phyloP scores from a whole-genome alignment of 768 basidiomycete species.

The Mycena galericulata region DNA sequence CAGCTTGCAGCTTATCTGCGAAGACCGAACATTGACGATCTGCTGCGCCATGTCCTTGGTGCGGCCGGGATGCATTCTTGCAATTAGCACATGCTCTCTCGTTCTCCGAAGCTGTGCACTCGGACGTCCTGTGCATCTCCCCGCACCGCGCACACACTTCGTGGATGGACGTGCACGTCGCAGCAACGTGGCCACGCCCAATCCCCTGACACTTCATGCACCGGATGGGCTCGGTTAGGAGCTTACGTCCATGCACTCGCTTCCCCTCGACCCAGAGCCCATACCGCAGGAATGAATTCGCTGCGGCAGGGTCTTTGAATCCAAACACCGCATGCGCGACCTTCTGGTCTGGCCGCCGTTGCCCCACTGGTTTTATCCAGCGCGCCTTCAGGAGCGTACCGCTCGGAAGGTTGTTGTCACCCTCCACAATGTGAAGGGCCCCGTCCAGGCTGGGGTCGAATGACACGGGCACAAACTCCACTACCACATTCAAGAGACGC shows the following conservation, averaged over 20 bases:
- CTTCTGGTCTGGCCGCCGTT: constrained; percentile 30
- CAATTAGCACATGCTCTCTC: constrained; percentile 41
- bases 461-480: constrained; percentile 38
- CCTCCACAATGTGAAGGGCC: constrained; percentile 25
- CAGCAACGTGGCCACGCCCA: constrained; percentile 31
- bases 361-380: constrained; percentile 43
- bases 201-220: constrained; percentile 35
- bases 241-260: constrained; percentile 20
- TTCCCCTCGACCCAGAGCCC: constrained; percentile 35
- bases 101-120: constrained; percentile 29
- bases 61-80: constrained; percentile 9
- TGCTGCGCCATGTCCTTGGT: constrained; percentile 43
- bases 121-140: constrained; percentile 34
- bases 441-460: constrained; percentile 25
- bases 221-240: constrained; percentile 28
- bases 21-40: constrained; percentile 41
- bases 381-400: constrained; percentile 30
- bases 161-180: constrained; percentile 19
- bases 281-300: constrained; percentile 29
- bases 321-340: constrained; percentile 16
- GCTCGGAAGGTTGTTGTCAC: constrained; percentile 11
- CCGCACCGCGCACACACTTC: constrained; percentile 36
- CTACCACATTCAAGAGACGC: constrained; percentile 25
- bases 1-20: constrained; percentile 1
- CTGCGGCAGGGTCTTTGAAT: constrained; percentile 23